Evolutionary conservation across 192 early-diverging fungal species (phyloP), one percentile per base, ranked within the genome.

Genomic region (Globomyces pollinis-pini): DNA sequence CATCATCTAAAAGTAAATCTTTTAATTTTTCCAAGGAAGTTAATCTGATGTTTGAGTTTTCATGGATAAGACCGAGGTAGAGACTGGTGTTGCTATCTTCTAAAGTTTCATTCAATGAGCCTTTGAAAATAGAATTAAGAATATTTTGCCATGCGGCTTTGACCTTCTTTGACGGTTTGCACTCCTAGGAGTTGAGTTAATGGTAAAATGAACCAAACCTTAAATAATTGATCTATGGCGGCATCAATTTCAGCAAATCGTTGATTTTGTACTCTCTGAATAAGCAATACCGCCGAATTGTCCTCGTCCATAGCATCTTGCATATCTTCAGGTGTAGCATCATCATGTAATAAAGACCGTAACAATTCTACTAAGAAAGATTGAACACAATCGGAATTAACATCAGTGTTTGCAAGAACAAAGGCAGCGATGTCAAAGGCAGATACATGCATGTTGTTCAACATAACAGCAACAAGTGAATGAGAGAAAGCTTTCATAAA

Each of bases 21-120:
- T 62, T 60, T 32, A 93, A 62, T 49, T 82, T 84, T 56, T 84
- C 78, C 15, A 89, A 63, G 13, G 85, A 90, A 3, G 87, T 56
- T 24, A 88, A 65, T 7, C 93, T 80, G 20, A 90, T 78, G 11
- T 78, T 73, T 0, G 78, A 52, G 16, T 92, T 81, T 0, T 79
- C 72, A 51, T 90, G 86, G 50, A 87, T 80, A 44, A 95, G 71
- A 72, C 86, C 85, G 47, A 93, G 77, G 58, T 78, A 93, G 20
- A 95, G 66, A 2, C 89, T 91, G 0, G 90, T 91, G 43, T 81
- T 80, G 3, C 80, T 75, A 38, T 85, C 83, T 53, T 79, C 71
- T 11, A 93, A 63, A 1, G 84, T 59, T 55, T 85, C 74, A 54
- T 80, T 76, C 4, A 74, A 67, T 15, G 81, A 81, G 38, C 84